These are phyloP conservation scores for Tetrahymena borealis DNA, from an alignment of 73 alveolate species.

Conservation along the genomic window DNA sequence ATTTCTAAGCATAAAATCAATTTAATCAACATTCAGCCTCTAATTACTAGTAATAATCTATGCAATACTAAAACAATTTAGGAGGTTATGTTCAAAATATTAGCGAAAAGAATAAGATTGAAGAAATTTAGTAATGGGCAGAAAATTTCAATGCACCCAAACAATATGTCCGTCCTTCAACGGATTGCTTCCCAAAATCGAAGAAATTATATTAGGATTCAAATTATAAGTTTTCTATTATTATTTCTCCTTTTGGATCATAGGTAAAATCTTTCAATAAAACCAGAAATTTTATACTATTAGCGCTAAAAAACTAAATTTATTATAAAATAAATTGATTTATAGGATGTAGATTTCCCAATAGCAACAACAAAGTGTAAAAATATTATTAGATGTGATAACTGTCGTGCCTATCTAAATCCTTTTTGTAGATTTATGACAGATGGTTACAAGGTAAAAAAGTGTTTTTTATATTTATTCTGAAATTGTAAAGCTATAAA, in stretches of 20 bases:
- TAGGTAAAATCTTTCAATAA: too few species aligned
- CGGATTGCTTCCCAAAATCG: neutral
- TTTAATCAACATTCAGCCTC: neutral
- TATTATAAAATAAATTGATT: too few species aligned
- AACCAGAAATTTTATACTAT: too few species aligned
- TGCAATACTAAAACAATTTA: neutral
- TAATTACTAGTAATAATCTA: neutral
- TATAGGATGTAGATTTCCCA: neutral
- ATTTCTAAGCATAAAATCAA: neutral
- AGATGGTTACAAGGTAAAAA: conserved; percentile 69
- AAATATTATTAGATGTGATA: conserved; percentile 75
- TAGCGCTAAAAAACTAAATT: too few species aligned
- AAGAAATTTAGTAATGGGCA: neutral
- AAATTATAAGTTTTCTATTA: neutral
- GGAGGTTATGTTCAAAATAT: neutral
- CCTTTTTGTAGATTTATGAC: conserved; percentile 77
- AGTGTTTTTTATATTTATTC: conserved; percentile 87
- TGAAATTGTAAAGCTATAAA: too few species aligned
- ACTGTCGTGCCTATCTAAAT: conserved; percentile 90
- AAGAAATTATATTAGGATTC: neutral
- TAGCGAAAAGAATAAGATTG: neutral
- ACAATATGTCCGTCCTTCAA: neutral
- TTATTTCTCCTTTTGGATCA: neutral
- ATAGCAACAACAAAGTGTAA: neutral
- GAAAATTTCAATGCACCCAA: neutral